Base-by-base conservation (phyloP, 1,284 basidiomycete species). In the Porogramme epimiltina region DNA sequence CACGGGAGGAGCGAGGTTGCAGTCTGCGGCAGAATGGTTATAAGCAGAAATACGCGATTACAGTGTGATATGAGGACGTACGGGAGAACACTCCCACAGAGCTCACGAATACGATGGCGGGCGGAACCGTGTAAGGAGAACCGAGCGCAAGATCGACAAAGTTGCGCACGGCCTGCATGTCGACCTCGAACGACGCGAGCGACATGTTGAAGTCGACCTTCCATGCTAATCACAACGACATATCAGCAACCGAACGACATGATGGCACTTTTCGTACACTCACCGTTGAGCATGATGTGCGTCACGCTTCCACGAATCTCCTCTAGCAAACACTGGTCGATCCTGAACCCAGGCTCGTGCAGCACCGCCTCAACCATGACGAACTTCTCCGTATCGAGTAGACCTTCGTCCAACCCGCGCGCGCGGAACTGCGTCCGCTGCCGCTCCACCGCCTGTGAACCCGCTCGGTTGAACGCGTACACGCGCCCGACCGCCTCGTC, bases 161-260 rank as follows among this genome's bases (percentile, higher is more conserved):
- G 39, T 56, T 48, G 9, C 64, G 59, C n/a, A 59, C 34, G 3
- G 50, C 58, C 18, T 54, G 45, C 11, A 66, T 24, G 24, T 61
- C 54, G 18, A 23, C 20, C 31, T 66, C 64, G 48, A 64, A 66
- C 9, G 61, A 62, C 1, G 43, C 16, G 4, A 64, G 47, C 1
- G 58, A 16, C 9, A 69, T 51, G 47, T 70, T 71, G 59, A 74
- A 73, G 52, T 74, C 65, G 23, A 75, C 66, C 2, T 55, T 59
- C 69, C 71, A 74, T 3, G 72, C 72, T 66, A 37, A n/a, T n/a
- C n/a, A n/a, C n/a, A n/a, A n/a, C n/a, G n/a, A n/a, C n/a, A n/a
- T n/a, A n/a, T n/a, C n/a, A n/a, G n/a, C n/a, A n/a, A n/a, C n/a
- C n/a, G n/a, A n/a, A n/a, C n/a, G n/a, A n/a, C n/a, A n/a, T n/a